Conservation (phyloP, 2,329 filamentous ascomycete genomes). For the Claviceps sp. region DNA sequence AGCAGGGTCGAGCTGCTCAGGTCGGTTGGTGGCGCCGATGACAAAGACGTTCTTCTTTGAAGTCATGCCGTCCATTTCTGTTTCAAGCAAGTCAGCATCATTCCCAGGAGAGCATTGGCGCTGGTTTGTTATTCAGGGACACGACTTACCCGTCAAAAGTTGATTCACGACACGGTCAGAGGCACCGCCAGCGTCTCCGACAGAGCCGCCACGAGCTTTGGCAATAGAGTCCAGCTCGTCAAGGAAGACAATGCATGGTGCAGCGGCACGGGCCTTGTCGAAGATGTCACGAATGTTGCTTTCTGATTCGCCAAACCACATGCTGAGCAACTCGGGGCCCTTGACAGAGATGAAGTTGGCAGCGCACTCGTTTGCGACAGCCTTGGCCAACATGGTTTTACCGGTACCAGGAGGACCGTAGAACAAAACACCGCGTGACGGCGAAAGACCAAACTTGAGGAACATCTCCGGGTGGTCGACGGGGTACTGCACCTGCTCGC, state of each 20-base stretch:
- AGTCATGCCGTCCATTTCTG: constrained; percentile 99
- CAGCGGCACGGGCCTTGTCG: constrained; percentile 96
- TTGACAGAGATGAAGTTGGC: constrained; percentile 99
- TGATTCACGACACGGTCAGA: constrained; percentile 99
- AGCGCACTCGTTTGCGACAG: constrained; percentile 96
- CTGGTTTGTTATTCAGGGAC: no score
- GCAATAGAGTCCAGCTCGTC: constrained; percentile 98
- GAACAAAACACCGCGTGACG: constrained; percentile 95
- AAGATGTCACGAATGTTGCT: constrained; percentile 99
- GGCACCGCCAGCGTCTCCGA: constrained; percentile 92
- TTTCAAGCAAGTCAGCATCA: constrained; percentile 25
- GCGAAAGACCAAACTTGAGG: constrained; percentile 98
- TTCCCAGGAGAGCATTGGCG: neutral
- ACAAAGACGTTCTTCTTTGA: constrained; percentile 99
- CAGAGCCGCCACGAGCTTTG: constrained; percentile 95
- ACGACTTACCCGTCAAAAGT: constrained; percentile 73
- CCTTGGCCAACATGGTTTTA: constrained; percentile 99
- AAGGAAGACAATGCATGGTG: constrained; percentile 96
- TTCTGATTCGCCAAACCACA: constrained; percentile 99
- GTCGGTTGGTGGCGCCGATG: constrained; percentile 96
- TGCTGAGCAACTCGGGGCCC: constrained; percentile 93
- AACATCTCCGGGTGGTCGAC: constrained; percentile 99
- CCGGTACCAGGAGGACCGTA: constrained; percentile 98
- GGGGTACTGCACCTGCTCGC: constrained; percentile 96
- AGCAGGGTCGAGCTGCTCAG: constrained; percentile 95